Evolutionary conservation across 495 filamentous ascomycete genomes (phyloP).

Genomic region (Choiromyces venosus): DNA sequence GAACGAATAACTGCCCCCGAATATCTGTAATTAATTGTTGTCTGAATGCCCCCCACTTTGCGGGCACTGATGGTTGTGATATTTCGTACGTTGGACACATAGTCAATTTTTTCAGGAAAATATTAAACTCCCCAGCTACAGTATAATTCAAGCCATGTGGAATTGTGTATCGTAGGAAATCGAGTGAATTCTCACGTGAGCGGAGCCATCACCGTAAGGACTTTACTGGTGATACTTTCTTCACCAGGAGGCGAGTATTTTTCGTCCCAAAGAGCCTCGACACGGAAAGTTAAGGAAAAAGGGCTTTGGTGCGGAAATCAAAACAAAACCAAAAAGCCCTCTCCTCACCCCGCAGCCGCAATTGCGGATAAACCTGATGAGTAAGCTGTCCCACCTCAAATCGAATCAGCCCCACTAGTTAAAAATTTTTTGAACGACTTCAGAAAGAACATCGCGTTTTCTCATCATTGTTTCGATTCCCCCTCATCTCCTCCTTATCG

Average conservation of each 20-base stretch:
- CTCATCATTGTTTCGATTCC: conserved; percentile 21
- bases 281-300: neutral
- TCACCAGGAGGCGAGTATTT: neutral
- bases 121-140: neutral
- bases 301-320: neutral
- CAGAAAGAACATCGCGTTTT: conserved; percentile 19
- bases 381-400: neutral
- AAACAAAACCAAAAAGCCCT: neutral
- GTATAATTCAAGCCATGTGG: neutral
- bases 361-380: neutral
- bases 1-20: neutral
- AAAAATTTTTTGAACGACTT: conserved; percentile 22
- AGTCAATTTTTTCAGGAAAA: neutral
- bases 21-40: neutral
- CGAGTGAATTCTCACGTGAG: neutral
- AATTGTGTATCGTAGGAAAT: neutral
- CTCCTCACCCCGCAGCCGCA: neutral
- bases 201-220: neutral
- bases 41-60: neutral
- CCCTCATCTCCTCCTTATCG: conserved; percentile 17
- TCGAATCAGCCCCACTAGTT: neutral
- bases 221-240: neutral
- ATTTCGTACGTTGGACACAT: neutral
- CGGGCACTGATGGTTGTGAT: neutral
- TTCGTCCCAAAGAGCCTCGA: neutral